Base-by-base conservation (phyloP, 352 stramenopile species). In the Thraustochytrium sp. region DNA sequence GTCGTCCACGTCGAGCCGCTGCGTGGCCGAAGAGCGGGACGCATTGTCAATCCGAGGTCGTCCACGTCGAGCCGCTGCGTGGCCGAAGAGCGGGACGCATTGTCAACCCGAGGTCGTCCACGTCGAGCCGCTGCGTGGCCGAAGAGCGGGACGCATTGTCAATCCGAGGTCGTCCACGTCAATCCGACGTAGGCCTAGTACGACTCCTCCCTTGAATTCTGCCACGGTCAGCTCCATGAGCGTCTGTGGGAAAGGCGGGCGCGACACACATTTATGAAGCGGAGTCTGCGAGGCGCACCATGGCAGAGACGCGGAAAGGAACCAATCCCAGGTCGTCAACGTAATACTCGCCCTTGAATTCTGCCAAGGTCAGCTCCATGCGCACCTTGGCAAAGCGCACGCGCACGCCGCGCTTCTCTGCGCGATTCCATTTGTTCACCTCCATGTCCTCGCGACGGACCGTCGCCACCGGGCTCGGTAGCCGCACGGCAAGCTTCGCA, bases 351-450 rank as follows among this genome's bases (percentile, higher is more conserved):
- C 59, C 59, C 23, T 29, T 21, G 26, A 72, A 72, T 13, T 72
- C 59, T 44, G 40, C 13, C 11, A 72, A 26, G 21, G 59, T 72
- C 9, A 72, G 34, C n/a, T 72, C 59, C 26, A 31, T 31, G 21
- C 59, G 40, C 0, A 72, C 59, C 8, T 11, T 26, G 26, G 36
- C 29, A 18, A 72, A 49, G 16, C 31, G 21, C 26, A 72, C 11
- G 26, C 46, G 26, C 16, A 72, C 59, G 59, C 59, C 42, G 16
- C 59, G 59, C 40, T 72, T 72, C 40, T 72, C 59, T 11, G 59
- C 59, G 0, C 26, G 42, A 29, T 72, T 72, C 59, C 59, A 72
- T 31, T 72, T 72, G 59, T 72, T 72, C 13, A 72, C 59, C 21
- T 21, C 23, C 0, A 1, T 31, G 5, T 72, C 59, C 59, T 72